phyloP scores from a whole-genome alignment of 495 filamentous ascomycete genomes.

The Aspergillus avenaceus region DNA sequence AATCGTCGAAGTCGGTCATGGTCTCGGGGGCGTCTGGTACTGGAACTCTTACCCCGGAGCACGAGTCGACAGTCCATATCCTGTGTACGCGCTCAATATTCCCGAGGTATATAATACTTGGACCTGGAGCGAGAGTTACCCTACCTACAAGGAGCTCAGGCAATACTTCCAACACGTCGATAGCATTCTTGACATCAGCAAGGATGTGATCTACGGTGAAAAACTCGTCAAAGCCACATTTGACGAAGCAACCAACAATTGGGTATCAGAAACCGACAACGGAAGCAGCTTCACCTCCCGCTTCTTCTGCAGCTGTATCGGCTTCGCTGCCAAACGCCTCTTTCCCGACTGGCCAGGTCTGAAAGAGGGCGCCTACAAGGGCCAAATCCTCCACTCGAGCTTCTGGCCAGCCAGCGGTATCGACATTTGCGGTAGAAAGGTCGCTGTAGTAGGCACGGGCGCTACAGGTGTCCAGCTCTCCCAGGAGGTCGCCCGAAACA shows the following conservation, averaged over 20 bases:
- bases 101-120: constrained; percentile 50
- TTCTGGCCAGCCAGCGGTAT: constrained; percentile 15
- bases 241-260: constrained; percentile 15
- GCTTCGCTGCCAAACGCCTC: constrained; percentile 18
- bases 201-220: constrained; percentile 48
- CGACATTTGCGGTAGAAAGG: constrained; percentile 16
- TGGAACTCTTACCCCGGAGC: constrained; percentile 51
- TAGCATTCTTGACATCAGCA: constrained; percentile 43
- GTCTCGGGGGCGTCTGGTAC: constrained; percentile 48
- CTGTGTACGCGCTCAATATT: constrained; percentile 47
- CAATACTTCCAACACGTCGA: constrained; percentile 56
- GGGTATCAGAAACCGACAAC: no score
- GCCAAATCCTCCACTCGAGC: constrained; percentile 16
- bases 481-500: constrained; percentile 27
- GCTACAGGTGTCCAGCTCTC: constrained; percentile 24
- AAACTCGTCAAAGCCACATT: constrained; percentile 48
- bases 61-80: constrained; percentile 48
- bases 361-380: constrained; percentile 7
- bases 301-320: constrained; percentile 33
- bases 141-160: constrained; percentile 44
- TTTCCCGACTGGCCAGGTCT: constrained; percentile 18
- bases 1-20: constrained; percentile 42
- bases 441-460: constrained; percentile 25
- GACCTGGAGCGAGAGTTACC: constrained; percentile 51
- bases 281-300: no score